These are phyloP conservation scores for Fistulinella staudtii DNA, from an alignment of 1,284 basidiomycete genomes.

Conservation along the genomic window DNA sequence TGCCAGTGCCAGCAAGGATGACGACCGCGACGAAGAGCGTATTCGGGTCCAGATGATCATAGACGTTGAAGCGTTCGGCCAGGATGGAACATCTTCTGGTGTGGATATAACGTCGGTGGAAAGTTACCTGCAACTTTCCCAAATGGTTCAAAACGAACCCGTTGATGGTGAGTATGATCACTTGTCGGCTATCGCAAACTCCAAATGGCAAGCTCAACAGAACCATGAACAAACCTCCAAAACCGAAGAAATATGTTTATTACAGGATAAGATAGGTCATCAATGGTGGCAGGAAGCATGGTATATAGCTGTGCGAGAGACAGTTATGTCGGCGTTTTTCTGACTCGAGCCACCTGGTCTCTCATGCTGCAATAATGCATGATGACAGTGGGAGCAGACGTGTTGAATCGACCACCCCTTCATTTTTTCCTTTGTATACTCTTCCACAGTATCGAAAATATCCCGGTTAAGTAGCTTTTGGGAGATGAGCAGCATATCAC, in stretches of 20 bases:
- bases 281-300: slow-evolving; percentile 49
- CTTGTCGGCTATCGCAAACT: neutral
- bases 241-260: neutral
- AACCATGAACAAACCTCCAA: slow-evolving; percentile 14
- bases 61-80: slow-evolving; percentile 80
- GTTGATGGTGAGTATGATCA: slow-evolving; percentile 31
- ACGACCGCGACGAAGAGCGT: slow-evolving; percentile 72
- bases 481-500: slow-evolving; percentile 87
- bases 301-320: slow-evolving; percentile 60
- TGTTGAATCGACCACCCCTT: slow-evolving; percentile 50
- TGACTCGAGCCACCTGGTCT: slow-evolving; percentile 7
- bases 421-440: slow-evolving; percentile 45
- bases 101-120: slow-evolving; percentile 56
- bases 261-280: slow-evolving; percentile 19
- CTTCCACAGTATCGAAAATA: slow-evolving; percentile 70
- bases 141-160: slow-evolving; percentile 52
- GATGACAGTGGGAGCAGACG: slow-evolving; percentile 47
- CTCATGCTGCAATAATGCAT: slow-evolving; percentile 34
- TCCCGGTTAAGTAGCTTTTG: slow-evolving; percentile 83
- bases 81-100: slow-evolving; percentile 68
- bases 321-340: slow-evolving; percentile 38
- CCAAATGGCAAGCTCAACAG: slow-evolving; percentile 7
- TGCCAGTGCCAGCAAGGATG: slow-evolving; percentile 45
- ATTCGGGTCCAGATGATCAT: slow-evolving; percentile 83
- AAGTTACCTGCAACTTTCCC: slow-evolving; percentile 54